These are phyloP conservation scores for Harringtonia lauricola DNA, from an alignment of 2,329 filamentous ascomycete species.

Conservation along the genomic window DNA sequence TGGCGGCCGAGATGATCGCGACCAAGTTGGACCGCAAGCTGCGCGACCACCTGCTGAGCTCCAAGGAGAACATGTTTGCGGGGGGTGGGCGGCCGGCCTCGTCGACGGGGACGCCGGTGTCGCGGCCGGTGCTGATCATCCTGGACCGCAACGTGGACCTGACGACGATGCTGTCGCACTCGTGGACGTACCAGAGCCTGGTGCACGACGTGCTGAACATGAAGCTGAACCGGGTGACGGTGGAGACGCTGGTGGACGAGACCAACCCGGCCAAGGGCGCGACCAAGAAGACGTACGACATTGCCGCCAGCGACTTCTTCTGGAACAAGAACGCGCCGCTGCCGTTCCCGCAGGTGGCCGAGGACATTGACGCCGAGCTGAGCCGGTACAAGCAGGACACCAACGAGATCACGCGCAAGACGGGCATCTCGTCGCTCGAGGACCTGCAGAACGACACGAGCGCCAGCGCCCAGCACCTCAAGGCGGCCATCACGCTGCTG, in stretches of 20 bases:
- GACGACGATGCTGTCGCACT: constrained; percentile 97
- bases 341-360: constrained; percentile 91
- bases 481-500: constrained; percentile 85
- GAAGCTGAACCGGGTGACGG: constrained; percentile 73
- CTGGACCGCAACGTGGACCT: constrained; percentile 93
- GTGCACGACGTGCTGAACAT: constrained; percentile 53
- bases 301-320: constrained; percentile 88
- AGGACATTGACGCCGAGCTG: constrained; percentile 83
- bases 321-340: constrained; percentile 86
- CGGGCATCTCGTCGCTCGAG: constrained; percentile 83
- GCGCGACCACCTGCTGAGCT: constrained; percentile 91
- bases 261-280: constrained; percentile 60
- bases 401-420: constrained; percentile 88
- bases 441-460: constrained; percentile 84
- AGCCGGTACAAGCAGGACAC: constrained; percentile 94
- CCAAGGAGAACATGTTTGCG: constrained; percentile 94
- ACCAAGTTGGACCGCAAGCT: constrained; percentile 92
- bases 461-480: constrained; percentile 85
- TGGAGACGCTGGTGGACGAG: constrained; percentile 75
- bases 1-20: constrained; percentile 87
- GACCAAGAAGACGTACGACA: constrained; percentile 83
- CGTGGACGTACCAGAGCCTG: constrained; percentile 69
- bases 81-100: constrained; percentile 43
- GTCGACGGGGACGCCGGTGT: constrained; percentile 53
- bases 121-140: constrained; percentile 81